Conservation (phyloP, 176 grass and related monocot genomes). For the Cenchrus americanus region DNA sequence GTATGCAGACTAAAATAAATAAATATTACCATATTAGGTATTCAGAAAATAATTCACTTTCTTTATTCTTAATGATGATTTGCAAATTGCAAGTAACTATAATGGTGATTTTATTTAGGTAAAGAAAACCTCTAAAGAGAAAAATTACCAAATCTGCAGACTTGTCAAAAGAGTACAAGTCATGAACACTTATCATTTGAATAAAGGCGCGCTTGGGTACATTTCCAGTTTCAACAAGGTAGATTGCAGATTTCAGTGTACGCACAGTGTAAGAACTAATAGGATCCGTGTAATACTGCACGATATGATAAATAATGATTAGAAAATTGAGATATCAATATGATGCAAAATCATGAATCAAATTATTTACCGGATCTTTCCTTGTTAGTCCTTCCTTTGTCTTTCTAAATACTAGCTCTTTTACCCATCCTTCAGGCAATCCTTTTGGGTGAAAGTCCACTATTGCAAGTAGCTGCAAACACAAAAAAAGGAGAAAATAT, state of each 20-base stretch:
- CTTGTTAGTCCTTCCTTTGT: conserved; percentile 33
- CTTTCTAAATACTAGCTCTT: conserved; percentile 44
- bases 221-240: conserved; percentile 45
- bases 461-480: conserved; percentile 46
- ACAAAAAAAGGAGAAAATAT: background rate
- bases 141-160: conserved; percentile 45
- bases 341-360: background rate
- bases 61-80: background rate
- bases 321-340: background rate
- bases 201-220: conserved; percentile 33
- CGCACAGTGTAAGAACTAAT: conserved; percentile 40
- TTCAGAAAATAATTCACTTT: background rate
- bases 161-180: conserved; percentile 50
- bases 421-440: conserved; percentile 53
- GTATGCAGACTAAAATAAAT: background rate
- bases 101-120: background rate
- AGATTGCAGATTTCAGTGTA: conserved; percentile 38
- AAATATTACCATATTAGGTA: background rate
- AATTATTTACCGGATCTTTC: conserved; percentile 51
- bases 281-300: conserved; percentile 60
- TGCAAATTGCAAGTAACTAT: background rate
- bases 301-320: background rate
- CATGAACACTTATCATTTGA: conserved; percentile 48
- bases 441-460: conserved; percentile 46
- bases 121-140: background rate